Base-by-base conservation (phyloP, 768 basidiomycete species). In the Collybia sordida region DNA sequence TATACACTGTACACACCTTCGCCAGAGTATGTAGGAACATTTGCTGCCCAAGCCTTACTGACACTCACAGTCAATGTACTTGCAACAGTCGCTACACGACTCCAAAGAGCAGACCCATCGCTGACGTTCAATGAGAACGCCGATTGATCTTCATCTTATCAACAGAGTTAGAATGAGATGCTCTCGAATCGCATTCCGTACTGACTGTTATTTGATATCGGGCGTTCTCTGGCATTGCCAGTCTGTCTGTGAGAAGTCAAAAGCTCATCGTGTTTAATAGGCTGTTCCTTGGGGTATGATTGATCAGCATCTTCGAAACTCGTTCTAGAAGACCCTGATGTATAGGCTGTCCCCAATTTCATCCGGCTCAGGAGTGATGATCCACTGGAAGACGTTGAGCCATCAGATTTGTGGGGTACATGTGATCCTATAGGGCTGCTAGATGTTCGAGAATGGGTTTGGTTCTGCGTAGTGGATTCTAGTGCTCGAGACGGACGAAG, bases 61-160 rank as follows among this genome's bases (percentile, higher is more conserved):
- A 85, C 80, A 59, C 72, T 82, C 45, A 83, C 71, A 1, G 78
- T 82, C 19, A 86, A 65, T 3, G 64, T 71, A 51, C 70, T 75
- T 3, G 83, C 80, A 14, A 76, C 78, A 19, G 69, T 67, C n/a
- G 81, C 71, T 7, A 85, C 78, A 31, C 75, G 74, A 50, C 69
- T 74, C 86, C 86, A 86, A 21, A 84, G 59, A 7, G 73, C 72
- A 42, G 65, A 64, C 7, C 79, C 80, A 56, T 73, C 65, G 34
- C 68, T 72, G 28, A 56, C 43, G 22, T 31, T 31, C 9, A 4
- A 25, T 22, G 21, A 4, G 43, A 12, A 23, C 23, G 17, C 15
- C 6, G n/a, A 17, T 28, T 44, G 22, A n/a, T 8, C 43, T 28
- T 15, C 17, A 25, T 19, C 23, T 25, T 8, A 25, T 44, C 15